Conservation (phyloP, 306 rosid species). For the Vachellia pachyceras region DNA sequence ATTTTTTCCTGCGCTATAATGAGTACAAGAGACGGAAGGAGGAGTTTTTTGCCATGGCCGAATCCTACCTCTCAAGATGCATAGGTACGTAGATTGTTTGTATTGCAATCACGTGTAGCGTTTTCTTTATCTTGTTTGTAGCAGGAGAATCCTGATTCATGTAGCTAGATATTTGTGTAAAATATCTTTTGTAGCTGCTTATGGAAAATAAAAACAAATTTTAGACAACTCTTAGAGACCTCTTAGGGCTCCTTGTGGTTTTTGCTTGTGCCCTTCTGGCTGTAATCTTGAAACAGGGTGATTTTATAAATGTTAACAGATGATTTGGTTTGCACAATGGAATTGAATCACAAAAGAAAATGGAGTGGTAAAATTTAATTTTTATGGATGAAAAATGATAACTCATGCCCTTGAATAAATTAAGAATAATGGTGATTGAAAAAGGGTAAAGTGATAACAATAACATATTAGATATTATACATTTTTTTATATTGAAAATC, state of each 20-base stretch:
- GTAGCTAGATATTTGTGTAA: constrained; percentile 36
- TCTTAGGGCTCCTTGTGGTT: neutral
- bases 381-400: no score
- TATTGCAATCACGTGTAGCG: no score
- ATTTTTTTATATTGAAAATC: no score
- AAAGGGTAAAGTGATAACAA: no score
- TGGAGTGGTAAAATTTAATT: no score
- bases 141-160: constrained; percentile 33
- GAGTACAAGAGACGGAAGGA: constrained; percentile 81
- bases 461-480: no score
- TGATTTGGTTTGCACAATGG: no score
- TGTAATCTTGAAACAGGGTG: constrained; percentile 33
- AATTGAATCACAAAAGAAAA: no score
- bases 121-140: constrained; percentile 23
- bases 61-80: constrained; percentile 55
- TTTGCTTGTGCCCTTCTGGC: constrained; percentile 17
- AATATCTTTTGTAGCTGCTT: constrained; percentile 44
- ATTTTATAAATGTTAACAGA: neutral
- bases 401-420: no score
- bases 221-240: constrained; percentile 18
- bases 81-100: constrained; percentile 34
- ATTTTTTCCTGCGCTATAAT: constrained; percentile 80
- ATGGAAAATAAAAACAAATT: constrained; percentile 17
- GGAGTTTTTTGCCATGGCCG: constrained; percentile 47
- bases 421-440: no score